A percentile compares a stretch with the other conserved stretches of the same genome.
Conservation (phyloP, 306 rosid species). For the Mimosa bimucronata region DNA sequence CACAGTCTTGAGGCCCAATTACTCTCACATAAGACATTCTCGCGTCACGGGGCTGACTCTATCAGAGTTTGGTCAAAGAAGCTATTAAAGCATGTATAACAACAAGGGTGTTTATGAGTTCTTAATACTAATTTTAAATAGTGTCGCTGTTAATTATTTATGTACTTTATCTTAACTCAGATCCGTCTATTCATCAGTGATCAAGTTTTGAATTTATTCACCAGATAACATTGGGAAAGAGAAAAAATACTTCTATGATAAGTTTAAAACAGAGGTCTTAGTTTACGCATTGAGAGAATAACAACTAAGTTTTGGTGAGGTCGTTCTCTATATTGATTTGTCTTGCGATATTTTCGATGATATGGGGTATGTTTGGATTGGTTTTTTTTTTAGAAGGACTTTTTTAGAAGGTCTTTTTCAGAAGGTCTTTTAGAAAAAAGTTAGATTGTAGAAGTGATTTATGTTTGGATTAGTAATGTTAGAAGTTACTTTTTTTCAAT, state of each 20-base stretch:
- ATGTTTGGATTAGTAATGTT: too few relatives aligned
- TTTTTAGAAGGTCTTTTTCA: too few relatives aligned
- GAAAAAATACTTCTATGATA: neutral
- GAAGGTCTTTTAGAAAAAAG: too few relatives aligned
- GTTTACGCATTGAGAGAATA: neutral
- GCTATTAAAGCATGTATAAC: neutral
- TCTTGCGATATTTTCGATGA: neutral
- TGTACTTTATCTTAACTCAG: neutral
- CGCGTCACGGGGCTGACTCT: neutral
- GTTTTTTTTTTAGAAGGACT: too few relatives aligned
- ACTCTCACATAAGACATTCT: neutral
- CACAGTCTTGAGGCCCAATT: neutral
- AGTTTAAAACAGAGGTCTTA: neutral
- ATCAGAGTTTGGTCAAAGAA: neutral
- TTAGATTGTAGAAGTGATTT: too few relatives aligned
- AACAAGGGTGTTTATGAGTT: neutral
- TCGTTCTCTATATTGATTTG: neutral
- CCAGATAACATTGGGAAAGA: neutral
- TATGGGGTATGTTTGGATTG: too few relatives aligned
- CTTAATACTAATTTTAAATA: neutral
- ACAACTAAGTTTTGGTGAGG: neutral
- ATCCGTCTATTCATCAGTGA: neutral
- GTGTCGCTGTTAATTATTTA: neutral
- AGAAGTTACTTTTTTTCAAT: too few relatives aligned
- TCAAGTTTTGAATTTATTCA: neutral